These are phyloP conservation scores for Annulohypoxylon moriforme DNA, from an alignment of 495 filamentous ascomycete genomes.

Conservation along the genomic window DNA sequence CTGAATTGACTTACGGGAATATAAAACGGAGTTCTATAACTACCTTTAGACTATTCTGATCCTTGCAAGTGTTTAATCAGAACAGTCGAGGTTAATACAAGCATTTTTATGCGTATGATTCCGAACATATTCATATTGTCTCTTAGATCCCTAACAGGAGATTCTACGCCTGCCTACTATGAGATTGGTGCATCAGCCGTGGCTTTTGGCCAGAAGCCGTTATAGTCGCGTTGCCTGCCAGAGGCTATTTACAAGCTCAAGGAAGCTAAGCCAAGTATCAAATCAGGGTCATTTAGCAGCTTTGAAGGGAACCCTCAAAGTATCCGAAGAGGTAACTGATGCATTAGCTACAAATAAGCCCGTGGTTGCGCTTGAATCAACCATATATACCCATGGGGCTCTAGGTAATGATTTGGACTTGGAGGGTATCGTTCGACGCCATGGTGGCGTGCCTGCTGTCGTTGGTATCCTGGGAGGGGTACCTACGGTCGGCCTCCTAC, in stretches of 20 bases:
- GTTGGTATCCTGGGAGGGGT: constrained; percentile 86
- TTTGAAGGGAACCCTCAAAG: constrained; percentile 69
- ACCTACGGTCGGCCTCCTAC: constrained; percentile 78
- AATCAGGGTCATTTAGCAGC: constrained; percentile 31
- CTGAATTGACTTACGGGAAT: not conserved
- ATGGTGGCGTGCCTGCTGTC: constrained; percentile 92
- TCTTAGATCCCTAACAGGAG: not conserved
- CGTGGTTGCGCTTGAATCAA: constrained; percentile 91
- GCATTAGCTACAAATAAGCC: constrained; percentile 78
- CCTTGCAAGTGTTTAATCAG: not conserved
- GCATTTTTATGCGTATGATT: constrained; percentile 6
- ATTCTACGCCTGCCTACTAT: constrained; percentile 2
- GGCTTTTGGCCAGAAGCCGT: constrained; percentile 17
- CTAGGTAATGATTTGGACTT: constrained; percentile 85
- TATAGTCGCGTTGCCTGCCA: not conserved
- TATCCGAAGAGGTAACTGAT: constrained; percentile 85
- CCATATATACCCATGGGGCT: constrained; percentile 81
- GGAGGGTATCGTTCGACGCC: constrained; percentile 78
- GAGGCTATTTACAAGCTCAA: constrained; percentile 29
- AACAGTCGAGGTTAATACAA: constrained; percentile 17
- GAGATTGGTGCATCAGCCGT: constrained; percentile 7
- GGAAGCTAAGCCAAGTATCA: constrained; percentile 24
- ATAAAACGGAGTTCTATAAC: not conserved
- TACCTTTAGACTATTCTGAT: not conserved
- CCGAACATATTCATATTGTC: not conserved